Evolutionary conservation across 2,329 filamentous ascomycete species (phyloP).

Genomic region (Aspergillus fructus): DNA sequence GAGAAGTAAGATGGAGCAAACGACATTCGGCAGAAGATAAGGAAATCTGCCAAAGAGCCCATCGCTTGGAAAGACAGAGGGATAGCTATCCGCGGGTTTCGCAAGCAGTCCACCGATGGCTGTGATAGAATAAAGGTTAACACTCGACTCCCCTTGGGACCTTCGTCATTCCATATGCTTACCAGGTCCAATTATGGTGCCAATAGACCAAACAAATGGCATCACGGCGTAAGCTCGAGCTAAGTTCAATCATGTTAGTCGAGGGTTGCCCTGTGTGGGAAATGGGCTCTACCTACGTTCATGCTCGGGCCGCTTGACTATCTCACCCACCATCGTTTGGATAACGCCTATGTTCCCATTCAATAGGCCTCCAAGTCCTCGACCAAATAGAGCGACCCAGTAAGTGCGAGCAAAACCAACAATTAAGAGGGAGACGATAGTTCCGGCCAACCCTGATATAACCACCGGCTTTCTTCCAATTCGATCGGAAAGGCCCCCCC

Average conservation of each 20-base stretch:
- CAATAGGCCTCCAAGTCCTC: slow-evolving; percentile 74
- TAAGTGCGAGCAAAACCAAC: slow-evolving; percentile 82
- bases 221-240: slow-evolving; percentile 85
- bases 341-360: slow-evolving; percentile 92
- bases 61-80: slow-evolving; percentile 64
- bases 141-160: neutral
- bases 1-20: slow-evolving; percentile 75
- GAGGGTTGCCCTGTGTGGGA: neutral
- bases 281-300: slow-evolving; percentile 63
- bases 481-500: slow-evolving; percentile 79
- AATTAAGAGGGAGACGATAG: slow-evolving; percentile 76
- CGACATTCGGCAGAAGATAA: slow-evolving; percentile 83
- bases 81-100: slow-evolving; percentile 72
- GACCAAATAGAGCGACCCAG: slow-evolving; percentile 75
- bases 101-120: slow-evolving; percentile 86
- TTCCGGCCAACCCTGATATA: slow-evolving; percentile 76
- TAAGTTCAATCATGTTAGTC: slow-evolving; percentile 32
- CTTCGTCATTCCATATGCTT: slow-evolving; percentile 9
- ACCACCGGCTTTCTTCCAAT: slow-evolving; percentile 84
- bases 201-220: slow-evolving; percentile 92
- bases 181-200: slow-evolving; percentile 78
- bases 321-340: slow-evolving; percentile 88
- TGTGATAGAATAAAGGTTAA: slow-evolving; percentile 16
- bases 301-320: slow-evolving; percentile 79
- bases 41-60: slow-evolving; percentile 76